These are phyloP conservation scores for Cercospora brassicicola DNA, from an alignment of 2,329 filamentous ascomycete genomes.

Conservation along the genomic window DNA sequence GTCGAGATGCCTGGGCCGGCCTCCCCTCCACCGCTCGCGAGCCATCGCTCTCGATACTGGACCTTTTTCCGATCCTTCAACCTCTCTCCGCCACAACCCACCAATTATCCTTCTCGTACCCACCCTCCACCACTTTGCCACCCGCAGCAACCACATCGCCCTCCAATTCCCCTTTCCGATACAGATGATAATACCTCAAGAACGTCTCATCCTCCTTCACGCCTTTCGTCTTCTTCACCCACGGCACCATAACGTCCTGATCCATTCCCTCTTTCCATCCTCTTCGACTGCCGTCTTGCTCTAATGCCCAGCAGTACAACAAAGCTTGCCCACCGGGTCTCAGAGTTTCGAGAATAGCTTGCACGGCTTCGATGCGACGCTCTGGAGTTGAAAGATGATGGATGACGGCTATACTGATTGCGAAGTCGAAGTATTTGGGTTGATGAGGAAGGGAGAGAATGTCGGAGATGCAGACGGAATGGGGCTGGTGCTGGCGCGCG, in stretches of 20 bases:
- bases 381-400: slow-evolving; percentile 83
- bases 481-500: slow-evolving; percentile 58
- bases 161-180: slow-evolving; percentile 82
- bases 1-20: too few species aligned
- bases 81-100: slow-evolving; percentile 58
- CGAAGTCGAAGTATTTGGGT: slow-evolving; percentile 70
- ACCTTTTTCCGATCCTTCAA: not conserved
- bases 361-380: slow-evolving; percentile 71
- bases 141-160: slow-evolving; percentile 72
- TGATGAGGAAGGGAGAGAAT: slow-evolving; percentile 80
- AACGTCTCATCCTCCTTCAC: slow-evolving; percentile 57
- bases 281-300: slow-evolving; percentile 81
- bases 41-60: too few species aligned
- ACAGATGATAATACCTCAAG: slow-evolving; percentile 93
- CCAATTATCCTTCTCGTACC: slow-evolving; percentile 98
- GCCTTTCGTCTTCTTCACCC: slow-evolving; percentile 60
- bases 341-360: slow-evolving; percentile 68
- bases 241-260: slow-evolving; percentile 94
- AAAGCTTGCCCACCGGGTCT: slow-evolving; percentile 64
- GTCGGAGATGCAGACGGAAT: slow-evolving; percentile 76
- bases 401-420: slow-evolving; percentile 88
- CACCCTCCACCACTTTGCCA: slow-evolving; percentile 71
- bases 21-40: not conserved
- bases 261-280: slow-evolving; percentile 82
- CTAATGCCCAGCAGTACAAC: slow-evolving; percentile 92